Evolutionary conservation across 768 basidiomycete species (phyloP).

Genomic region (Podaxis carcinomalis): DNA sequence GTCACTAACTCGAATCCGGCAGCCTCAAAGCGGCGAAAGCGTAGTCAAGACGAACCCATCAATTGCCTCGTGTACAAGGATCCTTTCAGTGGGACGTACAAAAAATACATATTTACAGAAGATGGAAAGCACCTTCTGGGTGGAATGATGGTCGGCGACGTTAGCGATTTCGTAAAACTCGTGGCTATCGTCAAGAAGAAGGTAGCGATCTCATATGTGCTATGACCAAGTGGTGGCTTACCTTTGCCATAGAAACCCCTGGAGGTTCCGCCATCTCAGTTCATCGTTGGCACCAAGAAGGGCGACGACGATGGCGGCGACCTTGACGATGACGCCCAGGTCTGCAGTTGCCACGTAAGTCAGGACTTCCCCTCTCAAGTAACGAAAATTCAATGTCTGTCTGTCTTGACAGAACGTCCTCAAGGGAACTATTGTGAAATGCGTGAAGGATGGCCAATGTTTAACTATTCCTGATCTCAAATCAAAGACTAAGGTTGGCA

Average conservation of each 20-base stretch:
- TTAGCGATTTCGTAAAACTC: constrained; percentile 62
- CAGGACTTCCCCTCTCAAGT: not conserved
- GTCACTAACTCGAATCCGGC: not conserved
- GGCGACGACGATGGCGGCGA: constrained; percentile 59
- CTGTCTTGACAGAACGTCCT: constrained; percentile 43
- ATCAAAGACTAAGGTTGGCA: constrained; percentile 62
- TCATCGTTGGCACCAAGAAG: constrained; percentile 55
- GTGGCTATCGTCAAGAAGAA: constrained; percentile 70
- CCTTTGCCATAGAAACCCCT: constrained; percentile 49
- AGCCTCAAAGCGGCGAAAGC: constrained; percentile 5
- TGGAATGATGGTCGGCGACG: constrained; percentile 80
- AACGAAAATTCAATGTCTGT: not conserved
- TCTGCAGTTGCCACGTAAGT: constrained; percentile 64
- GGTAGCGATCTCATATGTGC: constrained; percentile 24
- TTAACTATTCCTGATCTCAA: constrained; percentile 51
- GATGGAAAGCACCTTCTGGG: constrained; percentile 72
- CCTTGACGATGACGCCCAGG: constrained; percentile 66
- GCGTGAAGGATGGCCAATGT: constrained; percentile 46
- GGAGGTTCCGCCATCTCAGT: constrained; percentile 59
- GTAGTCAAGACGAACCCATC: constrained; percentile 32
- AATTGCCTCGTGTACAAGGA: constrained; percentile 66
- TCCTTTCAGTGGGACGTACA: constrained; percentile 68
- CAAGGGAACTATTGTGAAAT: constrained; percentile 51
- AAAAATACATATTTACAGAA: constrained; percentile 71
- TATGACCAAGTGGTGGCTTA: not conserved